Base-by-base conservation (phyloP, 2,329 filamentous ascomycete species). In the Lasiodiplodia sp. region DNA sequence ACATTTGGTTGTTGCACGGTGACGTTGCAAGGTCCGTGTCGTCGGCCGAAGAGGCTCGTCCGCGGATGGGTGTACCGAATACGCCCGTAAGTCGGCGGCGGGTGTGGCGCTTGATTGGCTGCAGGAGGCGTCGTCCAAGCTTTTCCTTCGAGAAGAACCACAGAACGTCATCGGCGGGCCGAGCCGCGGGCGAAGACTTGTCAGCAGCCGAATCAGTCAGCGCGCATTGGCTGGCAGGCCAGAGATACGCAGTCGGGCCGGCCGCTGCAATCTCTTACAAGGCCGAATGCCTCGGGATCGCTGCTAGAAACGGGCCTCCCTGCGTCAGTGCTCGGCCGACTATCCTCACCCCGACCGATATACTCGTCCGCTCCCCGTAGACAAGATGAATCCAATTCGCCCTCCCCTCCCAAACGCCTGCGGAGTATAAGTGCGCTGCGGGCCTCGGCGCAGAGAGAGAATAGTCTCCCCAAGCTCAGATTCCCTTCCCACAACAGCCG, bases 311-410 rank as follows among this genome's bases (percentile, higher is more conserved):
- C 28, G 58, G 49, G 28, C 18, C 44, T 2, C 10, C 25, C 2
- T 25, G n/a, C 25, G 23, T 25, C 60, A 25, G 60, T 52, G 60
- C 60, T 64, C 60, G 60, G 60, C 60, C 60, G 60, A 38, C n/a
- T n/a, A 8, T 21, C 6, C 28, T 7, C 2, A 18, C 5, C 12
- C 28, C 38, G 44, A 37, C 60, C 60, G 60, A 64, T 64, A 53
- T 64, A 52, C n/a, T n/a, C 8, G n/a, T 25, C n/a, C 6, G 21
- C 40, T 37, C 60, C 60, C 58, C 16, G 2, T 28, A n/a, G 2
- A 18, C 11, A 7, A 14, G 31, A 12, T 12, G 11, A 28, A 3
- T 3, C 6, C 11, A 5, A 1, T 1, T 7, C 28, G 18, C 16
- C 10, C 12, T 37, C 25, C 23, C 60, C 44, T 23, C 51, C 31